phyloP scores from a whole-genome alignment of 2,329 filamentous ascomycete species.

The Fusarium sulawesiense region DNA sequence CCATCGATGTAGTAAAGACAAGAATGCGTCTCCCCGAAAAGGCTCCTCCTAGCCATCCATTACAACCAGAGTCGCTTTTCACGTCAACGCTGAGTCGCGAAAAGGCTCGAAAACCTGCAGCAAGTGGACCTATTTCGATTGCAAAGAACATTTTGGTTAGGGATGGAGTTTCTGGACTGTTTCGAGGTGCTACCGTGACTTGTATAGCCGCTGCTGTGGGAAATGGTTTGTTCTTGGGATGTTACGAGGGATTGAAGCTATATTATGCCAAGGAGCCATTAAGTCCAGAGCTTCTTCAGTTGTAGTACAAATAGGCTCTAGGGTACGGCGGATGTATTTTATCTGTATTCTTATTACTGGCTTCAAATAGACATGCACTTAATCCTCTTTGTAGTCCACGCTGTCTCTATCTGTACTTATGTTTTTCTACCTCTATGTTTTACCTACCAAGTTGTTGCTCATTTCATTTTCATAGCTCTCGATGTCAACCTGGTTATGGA shows the following conservation, averaged over 20 bases:
- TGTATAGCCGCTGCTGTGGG: constrained; percentile 29
- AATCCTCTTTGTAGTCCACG: too few relatives aligned
- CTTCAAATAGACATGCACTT: too few relatives aligned
- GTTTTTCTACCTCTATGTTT: too few relatives aligned
- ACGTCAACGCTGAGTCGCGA: constrained; percentile 3
- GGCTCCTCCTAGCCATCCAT: not conserved
- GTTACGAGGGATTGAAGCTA: constrained; percentile 31
- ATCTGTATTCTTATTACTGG: too few relatives aligned
- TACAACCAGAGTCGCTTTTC: constrained; percentile 15
- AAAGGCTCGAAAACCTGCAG: constrained; percentile 1
- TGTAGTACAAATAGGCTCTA: not conserved
- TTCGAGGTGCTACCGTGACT: constrained; percentile 25
- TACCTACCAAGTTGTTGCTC: too few relatives aligned
- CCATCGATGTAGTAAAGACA: constrained; percentile 27
- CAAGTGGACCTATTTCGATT: constrained; percentile 10
- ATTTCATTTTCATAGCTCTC: too few relatives aligned
- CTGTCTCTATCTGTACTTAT: too few relatives aligned
- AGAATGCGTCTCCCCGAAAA: constrained; percentile 26
- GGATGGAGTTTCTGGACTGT: constrained; percentile 24
- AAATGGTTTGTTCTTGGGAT: constrained; percentile 22
- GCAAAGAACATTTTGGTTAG: constrained; percentile 18
- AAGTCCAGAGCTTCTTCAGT: not conserved
- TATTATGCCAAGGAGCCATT: not conserved
- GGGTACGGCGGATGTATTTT: not conserved
- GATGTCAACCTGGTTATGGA: too few relatives aligned